These are phyloP conservation scores for Colletotrichum sp. DNA, from an alignment of 2,329 filamentous ascomycete species.

Conservation along the genomic window DNA sequence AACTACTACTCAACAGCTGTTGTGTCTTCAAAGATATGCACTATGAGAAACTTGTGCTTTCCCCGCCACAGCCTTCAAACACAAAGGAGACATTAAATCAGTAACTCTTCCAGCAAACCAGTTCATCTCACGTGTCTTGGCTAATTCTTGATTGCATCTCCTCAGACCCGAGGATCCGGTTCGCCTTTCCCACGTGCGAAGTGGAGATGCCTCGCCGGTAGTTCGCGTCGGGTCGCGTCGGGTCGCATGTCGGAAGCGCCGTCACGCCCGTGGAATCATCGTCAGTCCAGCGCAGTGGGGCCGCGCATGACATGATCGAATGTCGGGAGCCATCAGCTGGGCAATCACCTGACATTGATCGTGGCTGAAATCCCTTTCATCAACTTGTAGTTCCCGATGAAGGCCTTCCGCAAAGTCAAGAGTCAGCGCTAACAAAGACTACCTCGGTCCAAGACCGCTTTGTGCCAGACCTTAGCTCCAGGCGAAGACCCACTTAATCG, in stretches of 20 bases:
- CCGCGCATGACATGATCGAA: not conserved
- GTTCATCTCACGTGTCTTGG: not conserved
- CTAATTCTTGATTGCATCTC: not conserved
- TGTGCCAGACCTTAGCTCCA: not conserved
- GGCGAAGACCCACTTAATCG: not conserved
- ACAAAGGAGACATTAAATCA: accelerated
- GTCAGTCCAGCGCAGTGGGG: not conserved
- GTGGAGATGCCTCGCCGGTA: not conserved
- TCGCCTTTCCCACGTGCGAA: not conserved
- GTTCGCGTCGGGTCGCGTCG: conserved; percentile 16
- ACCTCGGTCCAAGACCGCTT: not conserved
- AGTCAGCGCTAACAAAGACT: not conserved
- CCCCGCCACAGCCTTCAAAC: not conserved
- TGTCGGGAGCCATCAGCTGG: not conserved
- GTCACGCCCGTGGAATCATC: not conserved
- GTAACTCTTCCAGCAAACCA: accelerated
- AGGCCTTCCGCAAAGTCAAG: accelerated
- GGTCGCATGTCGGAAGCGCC: conserved; percentile 14
- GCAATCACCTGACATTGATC: not conserved
- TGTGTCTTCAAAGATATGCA: not conserved
- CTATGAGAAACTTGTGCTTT: accelerated
- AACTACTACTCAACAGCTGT: accelerated
- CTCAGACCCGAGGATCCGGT: not conserved
- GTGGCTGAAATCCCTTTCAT: not conserved
- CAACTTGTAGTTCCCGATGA: not conserved